A percentile compares a stretch with the other conserved stretches of the same genome.
Conservation (phyloP, 495 filamentous ascomycete species). For the Aspergillus coremiiformis region DNA sequence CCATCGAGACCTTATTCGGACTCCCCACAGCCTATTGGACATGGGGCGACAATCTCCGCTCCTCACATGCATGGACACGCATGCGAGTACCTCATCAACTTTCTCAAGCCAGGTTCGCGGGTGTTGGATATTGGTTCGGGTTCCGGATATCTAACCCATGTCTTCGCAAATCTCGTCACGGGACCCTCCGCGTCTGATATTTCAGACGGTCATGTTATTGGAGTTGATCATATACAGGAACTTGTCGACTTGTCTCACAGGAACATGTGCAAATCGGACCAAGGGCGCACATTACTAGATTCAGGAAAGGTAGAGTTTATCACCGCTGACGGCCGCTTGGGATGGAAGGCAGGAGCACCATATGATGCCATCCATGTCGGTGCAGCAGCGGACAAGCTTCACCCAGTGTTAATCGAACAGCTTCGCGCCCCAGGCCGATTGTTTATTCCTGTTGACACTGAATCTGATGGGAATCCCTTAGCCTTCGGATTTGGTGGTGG, state of each 20-base stretch:
- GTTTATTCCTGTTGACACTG: slow-evolving; percentile 80
- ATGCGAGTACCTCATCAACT: slow-evolving; percentile 59
- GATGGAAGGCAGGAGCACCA: slow-evolving; percentile 54
- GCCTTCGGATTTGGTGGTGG: slow-evolving; percentile 22
- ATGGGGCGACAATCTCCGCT: slow-evolving; percentile 83
- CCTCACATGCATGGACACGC: slow-evolving; percentile 95
- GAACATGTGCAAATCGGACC: slow-evolving; percentile 67
- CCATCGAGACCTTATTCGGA: slow-evolving; percentile 75
- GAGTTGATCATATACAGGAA: slow-evolving; percentile 80
- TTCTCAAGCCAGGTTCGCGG: slow-evolving; percentile 42
- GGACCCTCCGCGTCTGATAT: slow-evolving; percentile 22
- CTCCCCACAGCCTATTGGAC: slow-evolving; percentile 83
- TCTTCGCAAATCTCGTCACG: slow-evolving; percentile 73
- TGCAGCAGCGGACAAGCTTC: slow-evolving; percentile 70
- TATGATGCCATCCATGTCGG: slow-evolving; percentile 96
- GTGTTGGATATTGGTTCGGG: slow-evolving; percentile 89
- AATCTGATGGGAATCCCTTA: slow-evolving; percentile 17
- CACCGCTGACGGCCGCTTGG: slow-evolving; percentile 72
- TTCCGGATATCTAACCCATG: slow-evolving; percentile 85
- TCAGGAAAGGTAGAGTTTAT: slow-evolving; percentile 62
- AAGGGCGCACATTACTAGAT: slow-evolving; percentile 56
- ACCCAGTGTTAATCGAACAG: slow-evolving; percentile 67
- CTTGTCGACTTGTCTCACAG: slow-evolving; percentile 62
- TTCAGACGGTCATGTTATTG: slow-evolving; percentile 55
- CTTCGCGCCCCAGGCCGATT: slow-evolving; percentile 70